Base-by-base conservation (phyloP, 768 basidiomycete species). In the Rhodotorula graminis region DNA sequence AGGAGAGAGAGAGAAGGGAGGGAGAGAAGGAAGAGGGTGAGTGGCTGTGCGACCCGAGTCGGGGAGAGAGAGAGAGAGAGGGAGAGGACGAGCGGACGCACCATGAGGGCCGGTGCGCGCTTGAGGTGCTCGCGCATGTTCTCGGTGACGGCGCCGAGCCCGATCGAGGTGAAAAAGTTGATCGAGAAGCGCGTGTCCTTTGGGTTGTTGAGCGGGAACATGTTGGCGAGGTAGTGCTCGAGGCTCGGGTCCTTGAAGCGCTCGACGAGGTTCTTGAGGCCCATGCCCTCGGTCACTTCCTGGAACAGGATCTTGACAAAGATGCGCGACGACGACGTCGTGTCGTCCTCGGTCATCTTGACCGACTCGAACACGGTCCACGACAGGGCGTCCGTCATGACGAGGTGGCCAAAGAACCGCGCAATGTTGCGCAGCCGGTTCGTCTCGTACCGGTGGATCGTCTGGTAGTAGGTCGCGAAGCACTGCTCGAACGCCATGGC, bases 391-490 rank as follows among this genome's bases (percentile, higher is more conserved):
- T 99, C 96, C 29, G 86, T 88, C 14, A 90, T 86, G 71, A 97
- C 73, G 37, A 98, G 84, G 80, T 96, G 93, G 2, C 96, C 96
- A 77, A 99, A 97, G 84, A 99, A 93, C 56, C 93, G 88, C 18
- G 92, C 91, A 73, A 99, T 96, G 80, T 98, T 99, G 64, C 96
- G 92, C 31, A 99, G 84, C 19, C 94, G 91, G 82, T 98, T 99
- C 29, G 96, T 96, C 82, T 99, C 96, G 82, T 97, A 98, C 73
- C 96, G 90, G 83, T 99, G 96, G 78, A 98, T 92, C 10, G 96
- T 98, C 31, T 87, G 88, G 83, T 93, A 99, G 82, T 98, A 98
- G 79, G 86, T 90, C 57, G 79, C 81, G 82, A 98, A 98, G 1
- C 93, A 91, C 68, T 87, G 82, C 81, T 99, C 93, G 80, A 91